Base-by-base conservation (phyloP, 148 eudicot species). In the Rhododendron ovatum region DNA sequence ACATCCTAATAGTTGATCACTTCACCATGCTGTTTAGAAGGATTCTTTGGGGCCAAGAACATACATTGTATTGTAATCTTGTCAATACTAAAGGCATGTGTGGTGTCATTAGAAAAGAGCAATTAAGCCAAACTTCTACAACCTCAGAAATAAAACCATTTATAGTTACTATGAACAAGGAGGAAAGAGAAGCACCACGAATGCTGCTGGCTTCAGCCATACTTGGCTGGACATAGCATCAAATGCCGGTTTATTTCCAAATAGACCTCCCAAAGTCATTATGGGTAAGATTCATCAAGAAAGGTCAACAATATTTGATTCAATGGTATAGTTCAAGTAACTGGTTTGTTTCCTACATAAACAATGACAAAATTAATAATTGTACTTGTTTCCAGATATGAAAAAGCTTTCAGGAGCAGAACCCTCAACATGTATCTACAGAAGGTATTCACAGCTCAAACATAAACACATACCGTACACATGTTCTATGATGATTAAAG, bases 151-250 rank as follows among this genome's bases (percentile, higher is more conserved):
- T 7, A 5, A 17, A 28, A 15, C 7, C 33, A 18, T 24, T 7
- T 43, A 78, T 12, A 48, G 8, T 15, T 47, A 48, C 12, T 12
- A 14, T 15, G 37, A 80, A 80, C 11, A 15, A 69, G 75, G 77
- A 30, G 53, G 39, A 78, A 76, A 78, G 35, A 13, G 33, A 28
- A 37, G 73, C 73, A 82, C 48, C 61, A 41, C 22, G 39, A 59
- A 63, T 82, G 84, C 76, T n/a, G 28, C 48, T 63, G 48, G 53
- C 84, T 82, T 63, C 74, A 82, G 75, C 84, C 48, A 82, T 82
- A 24, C 50, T 57, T 59, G 75, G 65, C 75, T 13, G 33, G 65
- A 82, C 24, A 41, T 20, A 59, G 61, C 53, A 41, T 43, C 26
- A 51, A 80, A 80, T 53, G 33, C 24, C 61, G 2, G 28, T 80